These are phyloP conservation scores for Exserohilum turcica DNA, from an alignment of 2,329 filamentous ascomycete species.

Conservation along the genomic window DNA sequence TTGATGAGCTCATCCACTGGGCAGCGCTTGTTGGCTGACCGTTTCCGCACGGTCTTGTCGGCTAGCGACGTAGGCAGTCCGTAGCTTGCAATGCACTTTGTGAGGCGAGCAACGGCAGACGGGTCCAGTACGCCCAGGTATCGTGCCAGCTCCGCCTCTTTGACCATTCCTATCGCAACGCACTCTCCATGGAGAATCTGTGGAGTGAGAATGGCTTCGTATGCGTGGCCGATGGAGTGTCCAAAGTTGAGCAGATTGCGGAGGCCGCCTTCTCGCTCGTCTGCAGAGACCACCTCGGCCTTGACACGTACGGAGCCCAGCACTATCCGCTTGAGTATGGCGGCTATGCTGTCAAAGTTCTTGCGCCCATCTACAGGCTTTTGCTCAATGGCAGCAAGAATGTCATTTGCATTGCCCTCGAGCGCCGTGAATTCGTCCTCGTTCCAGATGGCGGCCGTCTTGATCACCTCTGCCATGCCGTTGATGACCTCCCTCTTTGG, in stretches of 20 bases:
- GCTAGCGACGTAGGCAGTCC: conserved; percentile 83
- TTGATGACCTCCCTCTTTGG: conserved; percentile 94
- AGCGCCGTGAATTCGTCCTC: conserved; percentile 83
- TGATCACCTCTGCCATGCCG: conserved; percentile 97
- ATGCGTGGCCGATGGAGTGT: conserved; percentile 96
- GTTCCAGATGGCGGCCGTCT: conserved; percentile 96
- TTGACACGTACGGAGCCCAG: conserved; percentile 91
- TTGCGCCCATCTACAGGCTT: conserved; percentile 60
- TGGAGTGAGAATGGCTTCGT: conserved; percentile 92
- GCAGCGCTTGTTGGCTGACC: conserved; percentile 86
- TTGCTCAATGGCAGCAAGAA: conserved; percentile 73
- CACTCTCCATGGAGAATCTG: conserved; percentile 95
- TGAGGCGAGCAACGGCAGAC: conserved; percentile 83
- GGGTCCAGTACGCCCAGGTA: conserved; percentile 84
- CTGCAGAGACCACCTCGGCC: conserved; percentile 89
- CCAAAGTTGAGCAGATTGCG: conserved; percentile 97
- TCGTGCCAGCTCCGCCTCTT: conserved; percentile 91
- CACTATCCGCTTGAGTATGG: conserved; percentile 67
- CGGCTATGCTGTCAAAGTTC: conserved; percentile 70
- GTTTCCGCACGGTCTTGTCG: conserved; percentile 79
- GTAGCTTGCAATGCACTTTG: conserved; percentile 94
- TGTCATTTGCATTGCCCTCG: conserved; percentile 77
- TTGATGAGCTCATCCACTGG: conserved; percentile 82
- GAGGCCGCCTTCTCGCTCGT: conserved; percentile 91
- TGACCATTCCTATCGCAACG: conserved; percentile 97